phyloP scores from a whole-genome alignment of 2,329 filamentous ascomycete species.

The Penicillium olsonii region DNA sequence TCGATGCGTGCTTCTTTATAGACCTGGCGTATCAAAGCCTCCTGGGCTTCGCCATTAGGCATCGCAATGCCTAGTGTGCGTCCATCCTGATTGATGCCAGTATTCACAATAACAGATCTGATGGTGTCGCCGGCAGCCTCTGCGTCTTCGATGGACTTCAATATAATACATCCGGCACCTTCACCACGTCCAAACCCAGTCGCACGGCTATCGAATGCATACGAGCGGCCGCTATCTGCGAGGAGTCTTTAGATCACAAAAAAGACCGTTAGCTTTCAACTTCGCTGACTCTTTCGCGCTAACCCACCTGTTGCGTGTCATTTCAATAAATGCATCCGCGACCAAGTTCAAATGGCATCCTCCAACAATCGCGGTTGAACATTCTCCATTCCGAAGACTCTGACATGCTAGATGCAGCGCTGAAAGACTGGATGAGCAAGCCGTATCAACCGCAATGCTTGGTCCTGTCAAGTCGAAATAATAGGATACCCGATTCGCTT shows the following conservation, averaged over 20 bases:
- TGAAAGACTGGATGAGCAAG: conserved; percentile 30
- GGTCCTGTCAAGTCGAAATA: conserved; percentile 34
- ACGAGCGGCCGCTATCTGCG: conserved; percentile 25
- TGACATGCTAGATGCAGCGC: conserved; percentile 30
- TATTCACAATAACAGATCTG: conserved; percentile 22
- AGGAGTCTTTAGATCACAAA: conserved; percentile 24
- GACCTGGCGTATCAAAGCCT: conserved; percentile 38
- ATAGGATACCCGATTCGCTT: conserved; percentile 31
- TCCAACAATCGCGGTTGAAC: conserved; percentile 27
- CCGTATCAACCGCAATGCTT: conserved; percentile 32
- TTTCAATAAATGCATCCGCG: conserved; percentile 26
- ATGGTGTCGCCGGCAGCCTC: conserved; percentile 28
- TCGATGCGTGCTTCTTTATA: conserved; percentile 43
- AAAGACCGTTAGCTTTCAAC: not conserved
- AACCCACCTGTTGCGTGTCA: conserved; percentile 24
- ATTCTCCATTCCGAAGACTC: conserved; percentile 27
- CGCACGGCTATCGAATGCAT: conserved; percentile 28
- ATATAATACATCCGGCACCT: conserved; percentile 32
- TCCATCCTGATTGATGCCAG: conserved; percentile 25
- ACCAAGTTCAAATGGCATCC: conserved; percentile 29
- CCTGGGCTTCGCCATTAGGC: conserved; percentile 37
- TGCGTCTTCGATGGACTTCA: conserved; percentile 27
- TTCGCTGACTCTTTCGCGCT: too few relatives aligned
- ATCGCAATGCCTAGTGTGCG: conserved; percentile 28
- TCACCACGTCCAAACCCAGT: conserved; percentile 39